These are phyloP conservation scores for Gelatoporia subvermispora DNA, from an alignment of 768 basidiomycete genomes.

Conservation along the genomic window DNA sequence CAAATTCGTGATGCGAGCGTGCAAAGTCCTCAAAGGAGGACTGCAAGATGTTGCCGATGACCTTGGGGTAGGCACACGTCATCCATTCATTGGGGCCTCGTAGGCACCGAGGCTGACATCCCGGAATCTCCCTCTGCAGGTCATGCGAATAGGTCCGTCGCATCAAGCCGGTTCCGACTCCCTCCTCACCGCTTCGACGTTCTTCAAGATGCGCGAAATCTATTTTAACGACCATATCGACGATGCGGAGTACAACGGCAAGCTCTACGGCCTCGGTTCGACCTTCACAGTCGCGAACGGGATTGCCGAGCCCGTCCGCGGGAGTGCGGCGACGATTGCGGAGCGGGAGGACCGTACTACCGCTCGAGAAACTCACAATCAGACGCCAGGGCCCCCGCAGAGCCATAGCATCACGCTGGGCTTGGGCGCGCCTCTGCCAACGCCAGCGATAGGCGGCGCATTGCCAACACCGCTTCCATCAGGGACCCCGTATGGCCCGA, in stretches of 20 bases:
- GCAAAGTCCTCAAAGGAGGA: constrained; percentile 78
- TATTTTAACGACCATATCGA: constrained; percentile 92
- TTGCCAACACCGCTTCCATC: constrained; percentile 44
- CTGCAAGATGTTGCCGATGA: constrained; percentile 96
- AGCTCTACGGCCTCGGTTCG: constrained; percentile 79
- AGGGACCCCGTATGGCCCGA: constrained; percentile 50
- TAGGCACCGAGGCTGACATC: constrained; percentile 1
- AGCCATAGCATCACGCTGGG: constrained; percentile 41
- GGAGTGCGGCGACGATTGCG: constrained; percentile 70
- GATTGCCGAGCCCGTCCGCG: constrained; percentile 57
- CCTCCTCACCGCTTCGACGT: constrained; percentile 86
- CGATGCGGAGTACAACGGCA: constrained; percentile 75
- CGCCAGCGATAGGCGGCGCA: constrained; percentile 32
- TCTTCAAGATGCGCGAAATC: constrained; percentile 91
- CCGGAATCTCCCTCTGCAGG: constrained; percentile 38
- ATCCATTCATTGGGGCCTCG: neutral
- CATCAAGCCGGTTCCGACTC: constrained; percentile 99
- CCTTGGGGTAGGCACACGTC: constrained; percentile 63
- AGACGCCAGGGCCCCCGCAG: constrained; percentile 46
- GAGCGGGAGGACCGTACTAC: constrained; percentile 66
- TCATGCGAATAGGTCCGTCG: constrained; percentile 82
- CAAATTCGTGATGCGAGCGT: constrained; percentile 91
- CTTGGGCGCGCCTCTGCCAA: constrained; percentile 37
- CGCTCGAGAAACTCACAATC: constrained; percentile 48
- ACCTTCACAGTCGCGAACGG: constrained; percentile 70